Conservation (phyloP, 352 stramenopile species). For the Phytophthora pini region DNA sequence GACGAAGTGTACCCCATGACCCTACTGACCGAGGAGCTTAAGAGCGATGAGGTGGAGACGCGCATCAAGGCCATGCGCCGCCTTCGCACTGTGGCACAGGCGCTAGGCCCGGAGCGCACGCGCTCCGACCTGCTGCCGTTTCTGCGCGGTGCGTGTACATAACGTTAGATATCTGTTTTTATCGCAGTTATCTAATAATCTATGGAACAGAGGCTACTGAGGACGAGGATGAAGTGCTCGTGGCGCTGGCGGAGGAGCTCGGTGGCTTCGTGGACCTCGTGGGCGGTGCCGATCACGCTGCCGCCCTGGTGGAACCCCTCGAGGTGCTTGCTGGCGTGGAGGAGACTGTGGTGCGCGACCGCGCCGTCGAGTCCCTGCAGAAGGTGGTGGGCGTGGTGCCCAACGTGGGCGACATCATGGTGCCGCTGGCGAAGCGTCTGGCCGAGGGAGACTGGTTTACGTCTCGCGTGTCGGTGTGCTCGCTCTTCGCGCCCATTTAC, state of each 20-base stretch:
- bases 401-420: conserved; percentile 67
- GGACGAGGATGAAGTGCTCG: conserved; percentile 94
- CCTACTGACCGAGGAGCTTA: conserved; percentile 93
- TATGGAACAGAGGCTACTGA: conserved; percentile 75
- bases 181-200: conserved; percentile 11
- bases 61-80: conserved; percentile 95
- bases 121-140: conserved; percentile 90
- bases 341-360: conserved; percentile 94
- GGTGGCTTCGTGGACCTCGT: conserved; percentile 91
- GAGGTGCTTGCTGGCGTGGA: conserved; percentile 93
- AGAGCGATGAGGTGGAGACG: conserved; percentile 92
- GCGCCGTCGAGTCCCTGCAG: conserved; percentile 74
- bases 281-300: conserved; percentile 68
- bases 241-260: conserved; percentile 92
- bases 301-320: conserved; percentile 87
- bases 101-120: conserved; percentile 86
- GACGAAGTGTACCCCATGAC: conserved; percentile 90
- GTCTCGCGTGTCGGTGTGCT: conserved; percentile 87
- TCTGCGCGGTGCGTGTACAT: conserved; percentile 60
- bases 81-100: conserved; percentile 91
- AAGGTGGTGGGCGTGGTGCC: conserved; percentile 75
- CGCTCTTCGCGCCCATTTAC: conserved; percentile 82
- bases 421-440: conserved; percentile 82
- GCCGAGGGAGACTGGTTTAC: conserved; percentile 91
- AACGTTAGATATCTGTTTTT: conserved; percentile 15